phyloP scores from a whole-genome alignment of 768 basidiomycete genomes.

The Amanita muscaria region DNA sequence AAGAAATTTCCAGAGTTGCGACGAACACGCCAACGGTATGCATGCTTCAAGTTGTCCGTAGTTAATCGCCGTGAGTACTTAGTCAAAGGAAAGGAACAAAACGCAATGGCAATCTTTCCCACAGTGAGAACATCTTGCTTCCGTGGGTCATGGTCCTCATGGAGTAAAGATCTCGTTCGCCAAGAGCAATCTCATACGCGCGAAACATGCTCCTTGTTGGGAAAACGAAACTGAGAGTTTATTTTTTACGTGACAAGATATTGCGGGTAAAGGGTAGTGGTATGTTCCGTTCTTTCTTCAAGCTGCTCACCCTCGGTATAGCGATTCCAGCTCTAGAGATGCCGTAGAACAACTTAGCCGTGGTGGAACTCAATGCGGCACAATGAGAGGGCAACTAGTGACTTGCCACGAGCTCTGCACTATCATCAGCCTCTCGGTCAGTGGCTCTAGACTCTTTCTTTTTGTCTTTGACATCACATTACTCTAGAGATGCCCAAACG shows the following conservation, averaged over 20 bases:
- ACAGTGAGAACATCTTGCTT: too few species aligned
- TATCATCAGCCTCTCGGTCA: too few species aligned
- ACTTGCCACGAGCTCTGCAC: neutral
- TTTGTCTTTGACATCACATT: slow-evolving; percentile 7
- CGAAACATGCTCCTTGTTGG: slow-evolving; percentile 14
- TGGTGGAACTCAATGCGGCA: slow-evolving; percentile 53
- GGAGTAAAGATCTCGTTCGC: slow-evolving; percentile 2
- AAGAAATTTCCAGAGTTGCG: too few species aligned
- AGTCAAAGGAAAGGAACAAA: too few species aligned
- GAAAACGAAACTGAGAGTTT: neutral
- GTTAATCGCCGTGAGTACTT: too few species aligned
- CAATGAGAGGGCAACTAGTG: slow-evolving; percentile 28
- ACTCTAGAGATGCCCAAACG: slow-evolving; percentile 7
- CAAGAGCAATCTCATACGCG: slow-evolving; percentile 10
- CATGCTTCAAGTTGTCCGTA: too few species aligned
- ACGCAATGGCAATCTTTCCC: too few species aligned
- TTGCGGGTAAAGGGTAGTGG: too few species aligned
- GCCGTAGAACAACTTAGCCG: slow-evolving; percentile 65
- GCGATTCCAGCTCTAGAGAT: slow-evolving; percentile 59
- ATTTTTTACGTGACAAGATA: too few species aligned
- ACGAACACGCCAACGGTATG: too few species aligned
- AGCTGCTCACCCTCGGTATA: slow-evolving; percentile 71
- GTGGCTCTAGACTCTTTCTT: slow-evolving; percentile 3
- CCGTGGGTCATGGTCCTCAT: too few species aligned
- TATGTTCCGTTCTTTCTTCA: too few species aligned